These are phyloP conservation scores for Breviolum minutum DNA, from an alignment of 73 alveolate species.

Conservation along the genomic window DNA sequence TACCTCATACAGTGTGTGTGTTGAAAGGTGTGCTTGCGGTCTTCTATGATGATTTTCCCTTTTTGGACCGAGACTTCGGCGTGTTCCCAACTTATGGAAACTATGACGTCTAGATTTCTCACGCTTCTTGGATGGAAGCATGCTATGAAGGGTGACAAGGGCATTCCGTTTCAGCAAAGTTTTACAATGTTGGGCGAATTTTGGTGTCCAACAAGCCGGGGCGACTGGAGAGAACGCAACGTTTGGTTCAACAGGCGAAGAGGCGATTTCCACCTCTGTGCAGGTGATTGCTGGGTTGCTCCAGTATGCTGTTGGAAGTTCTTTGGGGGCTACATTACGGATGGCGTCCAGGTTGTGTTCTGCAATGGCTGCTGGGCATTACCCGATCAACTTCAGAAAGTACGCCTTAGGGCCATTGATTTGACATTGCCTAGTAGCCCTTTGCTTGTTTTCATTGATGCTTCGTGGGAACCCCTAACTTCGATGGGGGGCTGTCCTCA, in stretches of 20 bases:
- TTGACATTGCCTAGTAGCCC: background rate
- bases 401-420: background rate
- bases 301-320: background rate
- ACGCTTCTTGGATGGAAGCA: background rate
- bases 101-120: too few relatives aligned
- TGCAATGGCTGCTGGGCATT: background rate
- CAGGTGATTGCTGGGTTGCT: background rate
- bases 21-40: too few relatives aligned
- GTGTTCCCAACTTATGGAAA: too few relatives aligned
- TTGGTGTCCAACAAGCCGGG: background rate
- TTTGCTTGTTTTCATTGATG: background rate
- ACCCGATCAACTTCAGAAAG: background rate
- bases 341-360: background rate
- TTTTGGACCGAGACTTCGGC: too few relatives aligned
- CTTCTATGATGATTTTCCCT: too few relatives aligned
- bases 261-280: background rate
- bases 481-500: background rate
- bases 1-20: background rate
- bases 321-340: background rate
- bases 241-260: too few relatives aligned
- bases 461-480: background rate
- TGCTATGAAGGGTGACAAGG: background rate
- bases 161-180: too few relatives aligned
- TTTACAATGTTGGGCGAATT: background rate
- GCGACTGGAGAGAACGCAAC: background rate